Conservation (phyloP, 768 basidiomycete species). For the Leucosporidium yakuticum region DNA sequence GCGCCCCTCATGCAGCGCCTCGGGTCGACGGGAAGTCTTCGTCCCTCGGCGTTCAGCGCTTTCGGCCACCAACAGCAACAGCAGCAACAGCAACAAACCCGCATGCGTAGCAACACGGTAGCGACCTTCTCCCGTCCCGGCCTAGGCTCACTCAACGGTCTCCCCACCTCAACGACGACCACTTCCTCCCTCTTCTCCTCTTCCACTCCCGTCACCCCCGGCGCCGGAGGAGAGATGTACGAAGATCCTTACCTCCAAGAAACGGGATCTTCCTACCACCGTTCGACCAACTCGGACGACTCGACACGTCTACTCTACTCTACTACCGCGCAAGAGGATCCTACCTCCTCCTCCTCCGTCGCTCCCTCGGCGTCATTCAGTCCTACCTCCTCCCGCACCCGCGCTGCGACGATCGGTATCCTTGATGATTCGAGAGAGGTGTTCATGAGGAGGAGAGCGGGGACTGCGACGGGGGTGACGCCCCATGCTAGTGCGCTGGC, state of each 20-base stretch:
- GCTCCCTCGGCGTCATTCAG: background rate
- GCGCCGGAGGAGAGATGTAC: background rate
- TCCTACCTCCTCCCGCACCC: slow-evolving; percentile 7
- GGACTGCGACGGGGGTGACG: slow-evolving; percentile 24
- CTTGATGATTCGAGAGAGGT: slow-evolving; percentile 21
- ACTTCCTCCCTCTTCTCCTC: background rate
- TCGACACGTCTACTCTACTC: slow-evolving; percentile 30
- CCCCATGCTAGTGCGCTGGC: background rate
- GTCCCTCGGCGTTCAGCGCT: background rate
- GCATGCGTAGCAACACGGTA: slow-evolving; percentile 25
- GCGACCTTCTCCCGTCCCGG: slow-evolving; percentile 22
- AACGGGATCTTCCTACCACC: slow-evolving; percentile 19
- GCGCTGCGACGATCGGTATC: slow-evolving; percentile 31
- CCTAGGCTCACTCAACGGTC: background rate
- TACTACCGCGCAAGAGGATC: background rate
- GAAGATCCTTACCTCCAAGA: background rate
- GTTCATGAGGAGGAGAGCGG: slow-evolving; percentile 20
- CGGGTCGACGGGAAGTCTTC: slow-evolving; percentile 22
- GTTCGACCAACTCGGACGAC: slow-evolving; percentile 25
- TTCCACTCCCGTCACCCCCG: background rate
- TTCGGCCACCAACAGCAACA: background rate
- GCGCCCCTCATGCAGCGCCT: slow-evolving; percentile 27
- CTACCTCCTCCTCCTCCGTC: background rate
- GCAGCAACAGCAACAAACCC: slow-evolving; percentile 1
- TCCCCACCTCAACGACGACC: slow-evolving; percentile 3